Evolutionary conservation across 805 yeast genomes (phyloP), one percentile per base, ranked within the genome.

Genomic region (Kuraishia cidri): DNA sequence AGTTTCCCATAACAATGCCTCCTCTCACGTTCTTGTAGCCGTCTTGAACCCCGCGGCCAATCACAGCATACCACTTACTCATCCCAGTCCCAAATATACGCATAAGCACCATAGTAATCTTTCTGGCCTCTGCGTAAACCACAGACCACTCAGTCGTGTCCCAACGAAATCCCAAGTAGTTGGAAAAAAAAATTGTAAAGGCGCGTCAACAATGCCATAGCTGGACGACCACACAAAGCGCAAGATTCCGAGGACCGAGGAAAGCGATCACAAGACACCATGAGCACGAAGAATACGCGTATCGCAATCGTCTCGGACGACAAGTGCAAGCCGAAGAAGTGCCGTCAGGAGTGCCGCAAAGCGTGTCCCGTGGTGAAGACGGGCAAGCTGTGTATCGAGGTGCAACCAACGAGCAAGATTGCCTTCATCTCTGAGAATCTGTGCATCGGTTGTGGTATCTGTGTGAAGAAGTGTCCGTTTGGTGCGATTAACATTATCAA

Each of bases 381-480:
- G 2, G 98, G 98, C 37, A 92, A 88, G 58, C 72, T 88, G 40
- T 92, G 98, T 79, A 92, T 92, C 51, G 98, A 92, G 61, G 98
- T 92, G 30, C 63, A 84, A 1, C 95, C 97, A 41, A 72, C 79
- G 14, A 75, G 83, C 39, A 92, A 92, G 54, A 85, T 92, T 52
- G 95, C 97, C 11, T 92, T 88, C 58, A 85, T 92, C 37, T 84
- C 95, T 12, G 98, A 92, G 57, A 84, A 66, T 25, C 66, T 92
- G 54, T 92, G 98, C 72, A 90, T 92, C 48, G 98, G 98, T 57
- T 92, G 98, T 71, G 98, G 98, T 87, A 92, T 92, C 48, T 92
- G 98, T 73, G 95, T 88, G 33, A 92, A 92, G 62, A 92, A 87
- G 58, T 92, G 98, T 64, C 98, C 98, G 20, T 92, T 92, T 54